Evolutionary conservation across 352 stramenopile genomes (phyloP).

Genomic region (Phytophthora podocarpi): DNA sequence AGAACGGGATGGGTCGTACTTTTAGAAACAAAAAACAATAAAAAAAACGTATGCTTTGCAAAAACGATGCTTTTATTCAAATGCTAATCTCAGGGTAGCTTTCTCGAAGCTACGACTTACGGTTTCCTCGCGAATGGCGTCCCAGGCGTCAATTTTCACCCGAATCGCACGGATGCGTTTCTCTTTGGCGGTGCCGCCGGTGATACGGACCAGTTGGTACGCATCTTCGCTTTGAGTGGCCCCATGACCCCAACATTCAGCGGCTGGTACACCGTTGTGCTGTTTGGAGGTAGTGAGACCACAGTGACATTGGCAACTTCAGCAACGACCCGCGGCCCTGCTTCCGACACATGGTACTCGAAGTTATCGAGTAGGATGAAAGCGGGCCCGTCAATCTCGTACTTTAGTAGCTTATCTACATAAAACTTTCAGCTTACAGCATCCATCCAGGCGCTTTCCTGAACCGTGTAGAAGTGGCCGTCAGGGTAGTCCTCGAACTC

Average conservation of each 20-base stretch:
- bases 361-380: too few relatives aligned
- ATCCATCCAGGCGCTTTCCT: slow-evolving; percentile 2
- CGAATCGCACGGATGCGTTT: background rate
- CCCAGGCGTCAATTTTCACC: background rate
- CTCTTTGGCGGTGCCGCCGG: too few relatives aligned
- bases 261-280: slow-evolving; percentile 17
- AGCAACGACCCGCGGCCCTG: too few relatives aligned
- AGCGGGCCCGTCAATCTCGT: background rate
- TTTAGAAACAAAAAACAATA: too few relatives aligned
- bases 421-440: background rate
- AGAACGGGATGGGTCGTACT: too few relatives aligned
- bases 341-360: too few relatives aligned
- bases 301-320: too few relatives aligned
- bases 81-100: too few relatives aligned
- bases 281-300: slow-evolving; percentile 15
- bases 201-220: background rate
- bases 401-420: slow-evolving; percentile 2
- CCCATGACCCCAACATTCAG: slow-evolving; percentile 24
- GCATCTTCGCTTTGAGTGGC: slow-evolving; percentile 5
- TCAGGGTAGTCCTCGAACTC: background rate
- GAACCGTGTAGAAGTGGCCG: background rate
- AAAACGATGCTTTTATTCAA: too few relatives aligned
- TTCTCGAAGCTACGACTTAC: slow-evolving; percentile 8
- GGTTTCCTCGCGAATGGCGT: background rate
- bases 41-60: too few relatives aligned